A percentile compares a stretch with the other conserved stretches of the same genome.
phyloP scores from a whole-genome alignment of 2,329 filamentous ascomycete species.

The Metarhizium sp. region DNA sequence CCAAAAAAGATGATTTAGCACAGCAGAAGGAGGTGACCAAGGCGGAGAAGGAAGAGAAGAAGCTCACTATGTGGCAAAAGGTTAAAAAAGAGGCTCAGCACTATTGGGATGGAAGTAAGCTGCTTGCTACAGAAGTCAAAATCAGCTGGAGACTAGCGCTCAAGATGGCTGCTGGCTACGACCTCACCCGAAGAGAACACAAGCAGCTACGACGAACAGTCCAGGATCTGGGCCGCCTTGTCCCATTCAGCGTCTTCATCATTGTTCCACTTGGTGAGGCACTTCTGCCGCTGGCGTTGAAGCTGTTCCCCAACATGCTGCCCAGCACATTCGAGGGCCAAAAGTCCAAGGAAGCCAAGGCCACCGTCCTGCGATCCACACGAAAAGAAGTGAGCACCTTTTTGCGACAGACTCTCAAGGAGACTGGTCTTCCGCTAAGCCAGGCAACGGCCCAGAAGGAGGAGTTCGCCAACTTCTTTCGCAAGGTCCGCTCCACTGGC shows the following conservation, averaged over 20 bases:
- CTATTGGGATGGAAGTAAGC: constrained; percentile 98
- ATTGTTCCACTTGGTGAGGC: constrained; percentile 95
- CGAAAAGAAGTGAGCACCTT: constrained; percentile 91
- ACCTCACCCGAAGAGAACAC: constrained; percentile 87
- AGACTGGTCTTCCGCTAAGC: constrained; percentile 87
- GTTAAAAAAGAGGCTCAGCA: constrained; percentile 90
- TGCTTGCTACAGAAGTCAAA: constrained; percentile 82
- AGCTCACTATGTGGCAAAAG: constrained; percentile 81
- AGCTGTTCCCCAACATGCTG: constrained; percentile 92
- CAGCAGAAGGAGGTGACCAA: constrained; percentile 49
- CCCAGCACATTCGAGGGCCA: constrained; percentile 95
- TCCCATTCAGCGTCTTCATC: constrained; percentile 94
- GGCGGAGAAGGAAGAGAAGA: constrained; percentile 64
- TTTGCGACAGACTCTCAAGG: constrained; percentile 76
- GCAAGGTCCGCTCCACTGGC: constrained; percentile 85
- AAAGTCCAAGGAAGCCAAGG: constrained; percentile 84
- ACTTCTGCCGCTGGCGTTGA: constrained; percentile 81
- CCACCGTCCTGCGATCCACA: constrained; percentile 68
- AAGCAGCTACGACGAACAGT: constrained; percentile 89
- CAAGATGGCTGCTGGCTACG: constrained; percentile 97
- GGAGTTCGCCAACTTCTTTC: constrained; percentile 95
- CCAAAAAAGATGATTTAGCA: constrained; percentile 50
- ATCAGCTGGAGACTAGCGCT: constrained; percentile 86
- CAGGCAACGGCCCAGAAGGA: constrained; percentile 78
- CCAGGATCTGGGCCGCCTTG: constrained; percentile 81